These are phyloP conservation scores for Globisporangium middletonii DNA, from an alignment of 352 stramenopile genomes.

Conservation along the genomic window DNA sequence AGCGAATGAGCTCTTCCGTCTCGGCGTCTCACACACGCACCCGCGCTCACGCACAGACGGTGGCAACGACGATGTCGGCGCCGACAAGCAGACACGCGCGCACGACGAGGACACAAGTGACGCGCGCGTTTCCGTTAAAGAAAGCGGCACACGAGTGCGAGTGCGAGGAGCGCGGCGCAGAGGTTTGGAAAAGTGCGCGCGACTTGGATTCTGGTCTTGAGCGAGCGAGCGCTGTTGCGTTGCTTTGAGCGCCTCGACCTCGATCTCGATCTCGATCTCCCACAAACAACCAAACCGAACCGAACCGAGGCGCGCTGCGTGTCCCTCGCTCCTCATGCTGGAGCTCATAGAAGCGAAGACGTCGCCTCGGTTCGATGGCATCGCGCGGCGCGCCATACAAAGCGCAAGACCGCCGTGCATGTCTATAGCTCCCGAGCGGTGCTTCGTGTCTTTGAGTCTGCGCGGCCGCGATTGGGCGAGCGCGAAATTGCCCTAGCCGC, in stretches of 20 bases:
- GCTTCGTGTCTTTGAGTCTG: too few relatives aligned
- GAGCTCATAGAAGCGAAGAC: background rate
- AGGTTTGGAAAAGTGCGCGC: too few relatives aligned
- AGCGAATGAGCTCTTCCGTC: conserved; percentile 5
- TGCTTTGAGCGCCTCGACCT: too few relatives aligned
- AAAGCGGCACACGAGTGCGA: conserved; percentile 1
- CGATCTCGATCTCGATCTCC: too few relatives aligned
- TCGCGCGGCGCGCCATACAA: background rate
- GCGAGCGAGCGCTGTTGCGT: too few relatives aligned
- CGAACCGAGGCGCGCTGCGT: too few relatives aligned
- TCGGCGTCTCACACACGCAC: background rate
- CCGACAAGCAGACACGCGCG: background rate
- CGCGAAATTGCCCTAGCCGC: too few relatives aligned
- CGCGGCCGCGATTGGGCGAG: too few relatives aligned
- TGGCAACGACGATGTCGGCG: background rate
- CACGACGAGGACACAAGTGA: background rate
- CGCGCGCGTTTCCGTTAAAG: conserved; percentile 6
- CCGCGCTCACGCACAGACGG: too few relatives aligned
- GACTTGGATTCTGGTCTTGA: too few relatives aligned
- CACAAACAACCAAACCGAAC: too few relatives aligned
- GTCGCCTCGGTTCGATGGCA: background rate
- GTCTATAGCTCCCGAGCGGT: background rate
- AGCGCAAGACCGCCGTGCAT: background rate
- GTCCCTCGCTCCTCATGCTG: background rate
- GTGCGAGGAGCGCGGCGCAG: too few relatives aligned